A percentile compares a stretch with the other conserved stretches of the same genome.
These are phyloP conservation scores for Elsinoe arachidis DNA, from an alignment of 2,329 filamentous ascomycete genomes.

Conservation along the genomic window DNA sequence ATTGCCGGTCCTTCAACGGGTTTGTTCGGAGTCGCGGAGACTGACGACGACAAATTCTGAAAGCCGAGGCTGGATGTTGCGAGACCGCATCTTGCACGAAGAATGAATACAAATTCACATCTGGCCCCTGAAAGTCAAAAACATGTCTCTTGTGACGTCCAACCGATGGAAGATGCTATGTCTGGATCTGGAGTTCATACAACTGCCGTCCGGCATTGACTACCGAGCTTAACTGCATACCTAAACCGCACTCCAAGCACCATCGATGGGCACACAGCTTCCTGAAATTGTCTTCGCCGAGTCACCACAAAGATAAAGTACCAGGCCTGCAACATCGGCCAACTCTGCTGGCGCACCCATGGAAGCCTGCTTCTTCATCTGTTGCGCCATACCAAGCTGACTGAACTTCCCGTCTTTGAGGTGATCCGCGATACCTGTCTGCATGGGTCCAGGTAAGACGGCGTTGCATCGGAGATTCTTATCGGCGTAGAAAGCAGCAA, in stretches of 20 bases:
- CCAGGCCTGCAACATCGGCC: slow-evolving; percentile 27
- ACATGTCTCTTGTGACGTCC: background rate
- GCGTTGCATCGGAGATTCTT: slow-evolving; percentile 47
- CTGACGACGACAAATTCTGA: background rate
- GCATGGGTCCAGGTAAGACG: slow-evolving; percentile 46
- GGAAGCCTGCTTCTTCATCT: slow-evolving; percentile 19
- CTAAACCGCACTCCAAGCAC: slow-evolving; percentile 4
- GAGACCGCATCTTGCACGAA: background rate
- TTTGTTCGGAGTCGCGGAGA: background rate
- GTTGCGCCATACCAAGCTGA: slow-evolving; percentile 23
- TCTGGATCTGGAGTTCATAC: background rate
- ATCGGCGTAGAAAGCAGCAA: slow-evolving; percentile 46
- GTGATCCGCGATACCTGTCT: slow-evolving; percentile 46
- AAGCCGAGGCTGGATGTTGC: background rate
- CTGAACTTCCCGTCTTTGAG: slow-evolving; percentile 27
- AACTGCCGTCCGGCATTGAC: no score
- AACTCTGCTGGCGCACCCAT: slow-evolving; percentile 18
- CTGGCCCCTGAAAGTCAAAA: background rate
- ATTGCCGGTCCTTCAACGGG: background rate
- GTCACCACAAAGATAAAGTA: slow-evolving; percentile 28
- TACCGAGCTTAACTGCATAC: no score
- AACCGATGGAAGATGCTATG: background rate
- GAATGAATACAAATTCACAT: background rate
- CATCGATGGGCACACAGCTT: slow-evolving; percentile 18
- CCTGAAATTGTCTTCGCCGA: slow-evolving; percentile 28